These are phyloP conservation scores for Paraglomus brasilianum DNA, from an alignment of 192 early-diverging fungal genomes.

Conservation along the genomic window DNA sequence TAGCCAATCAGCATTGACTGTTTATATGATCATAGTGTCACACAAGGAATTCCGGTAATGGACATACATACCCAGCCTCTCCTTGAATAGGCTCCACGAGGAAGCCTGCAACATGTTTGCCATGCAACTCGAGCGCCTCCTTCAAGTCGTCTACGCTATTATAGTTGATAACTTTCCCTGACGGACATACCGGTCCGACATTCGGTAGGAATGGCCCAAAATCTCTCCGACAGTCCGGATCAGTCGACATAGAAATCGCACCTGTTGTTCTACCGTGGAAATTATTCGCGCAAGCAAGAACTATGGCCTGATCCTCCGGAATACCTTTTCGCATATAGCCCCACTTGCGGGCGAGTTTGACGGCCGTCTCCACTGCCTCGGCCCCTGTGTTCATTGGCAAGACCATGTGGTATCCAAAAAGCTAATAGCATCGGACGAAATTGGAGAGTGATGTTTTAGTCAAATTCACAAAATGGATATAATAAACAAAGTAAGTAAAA, in stretches of 20 bases:
- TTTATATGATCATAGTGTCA: neutral
- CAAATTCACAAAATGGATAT: no score
- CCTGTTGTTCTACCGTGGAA: conserved; percentile 96
- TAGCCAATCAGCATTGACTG: neutral
- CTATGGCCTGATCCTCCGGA: conserved; percentile 72
- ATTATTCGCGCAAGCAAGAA: conserved; percentile 83
- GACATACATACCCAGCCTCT: conserved; percentile 75
- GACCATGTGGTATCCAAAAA: conserved; percentile 97
- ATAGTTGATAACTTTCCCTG: conserved; percentile 70
- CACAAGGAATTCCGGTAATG: neutral
- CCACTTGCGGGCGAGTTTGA: conserved; percentile 98
- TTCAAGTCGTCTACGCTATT: conserved; percentile 88
- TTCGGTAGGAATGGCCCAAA: conserved; percentile 96
- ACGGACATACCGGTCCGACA: conserved; percentile 79
- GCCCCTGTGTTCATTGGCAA: conserved; percentile 99
- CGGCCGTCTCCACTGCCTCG: conserved; percentile 97
- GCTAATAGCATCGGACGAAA: conserved; percentile 37
- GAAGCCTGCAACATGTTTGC: conserved; percentile 86
- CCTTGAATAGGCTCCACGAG: conserved; percentile 99
- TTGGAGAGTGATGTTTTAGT: no score
- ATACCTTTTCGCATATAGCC: conserved; percentile 92
- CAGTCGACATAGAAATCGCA: conserved; percentile 93
- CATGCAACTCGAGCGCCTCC: conserved; percentile 78
- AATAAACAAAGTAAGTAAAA: no score
- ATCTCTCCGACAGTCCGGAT: conserved; percentile 74